phyloP scores from a whole-genome alignment of 2,329 filamentous ascomycete species.

The Colletotrichum tofieldiae region DNA sequence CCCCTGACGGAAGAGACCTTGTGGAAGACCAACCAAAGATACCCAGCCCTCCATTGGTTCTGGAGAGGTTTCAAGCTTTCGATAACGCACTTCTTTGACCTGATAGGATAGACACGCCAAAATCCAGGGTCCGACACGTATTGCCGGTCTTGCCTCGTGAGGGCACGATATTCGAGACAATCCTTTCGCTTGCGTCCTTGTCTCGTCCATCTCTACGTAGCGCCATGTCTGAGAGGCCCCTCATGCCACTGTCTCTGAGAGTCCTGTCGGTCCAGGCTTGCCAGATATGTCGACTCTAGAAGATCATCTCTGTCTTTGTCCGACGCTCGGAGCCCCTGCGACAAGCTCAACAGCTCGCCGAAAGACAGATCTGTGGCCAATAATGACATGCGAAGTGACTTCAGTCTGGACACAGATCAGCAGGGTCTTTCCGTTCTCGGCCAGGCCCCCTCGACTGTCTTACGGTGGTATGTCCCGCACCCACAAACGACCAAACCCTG shows the following conservation, averaged over 20 bases:
- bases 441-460: slow-evolving; percentile 9
- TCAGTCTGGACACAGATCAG: slow-evolving; percentile 41
- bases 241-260: slow-evolving; percentile 14
- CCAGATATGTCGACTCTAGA: background rate
- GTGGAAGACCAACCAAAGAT: background rate
- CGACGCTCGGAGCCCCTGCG: background rate
- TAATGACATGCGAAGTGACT: slow-evolving; percentile 41
- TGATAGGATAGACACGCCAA: slow-evolving; percentile 10
- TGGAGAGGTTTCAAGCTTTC: slow-evolving; percentile 37
- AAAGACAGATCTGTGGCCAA: slow-evolving; percentile 29
- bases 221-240: slow-evolving; percentile 21
- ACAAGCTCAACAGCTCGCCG: slow-evolving; percentile 27
- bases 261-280: slow-evolving; percentile 6
- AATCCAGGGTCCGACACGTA: slow-evolving; percentile 37
- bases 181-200: slow-evolving; percentile 33
- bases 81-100: slow-evolving; percentile 25
- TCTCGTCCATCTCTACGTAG: slow-evolving; percentile 23
- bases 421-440: slow-evolving; percentile 45
- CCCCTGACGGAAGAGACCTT: slow-evolving; percentile 15
- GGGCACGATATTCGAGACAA: slow-evolving; percentile 23
- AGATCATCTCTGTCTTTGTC: slow-evolving; percentile 14
- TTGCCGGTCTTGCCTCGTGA: slow-evolving; percentile 10
- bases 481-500: slow-evolving; percentile 8
- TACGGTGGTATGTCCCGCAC: slow-evolving; percentile 2
- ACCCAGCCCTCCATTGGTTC: slow-evolving; percentile 17